Evolutionary conservation across 495 filamentous ascomycete genomes (phyloP), one percentile per base, ranked within the genome.

Genomic region (Diplogelasinospora grovesii): DNA sequence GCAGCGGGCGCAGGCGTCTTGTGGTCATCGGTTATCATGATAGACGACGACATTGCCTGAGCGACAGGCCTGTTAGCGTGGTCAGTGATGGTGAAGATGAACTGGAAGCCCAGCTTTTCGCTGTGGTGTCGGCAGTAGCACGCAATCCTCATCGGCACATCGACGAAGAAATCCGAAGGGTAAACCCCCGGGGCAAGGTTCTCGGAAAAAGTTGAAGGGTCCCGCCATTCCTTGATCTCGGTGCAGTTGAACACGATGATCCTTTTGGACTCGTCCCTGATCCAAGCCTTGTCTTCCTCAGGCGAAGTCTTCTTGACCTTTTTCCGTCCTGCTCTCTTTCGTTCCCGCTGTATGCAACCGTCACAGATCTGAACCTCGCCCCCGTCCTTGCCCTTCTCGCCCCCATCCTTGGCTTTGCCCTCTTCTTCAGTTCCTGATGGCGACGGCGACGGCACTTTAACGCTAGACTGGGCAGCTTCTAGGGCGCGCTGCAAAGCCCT

Each of bases 11-110:
- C 48, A 43, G 85, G 81, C 3, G 86, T 89, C 60, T 97, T 97
- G 65, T 97, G 90, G 56, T 97, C 89, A 60, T 97, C 90, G 1
- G 90, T 96, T 51, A 97, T 95, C 73, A 95, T 83, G 40, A 95
- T 92, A 1, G 86, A 82, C 23, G 78, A 75, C 4, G 86, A 88
- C 19, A 95, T 81, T n/a, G 77, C 74, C 53, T 97, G 90, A 14
- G 88, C 83, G 35, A 95, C 61, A 15, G 93, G 62, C 28, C 79
- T 78, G 53, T 77, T 80, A 38, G 73, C 52, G 46, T 81, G 74
- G 65, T 94, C 85, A 53, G 89, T 93, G 37, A 97, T 65, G 2
- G 90, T 96, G 56, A 95, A 92, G 22, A 97, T 93, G 48, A 97
- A 86, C 53, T 86, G 84, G 50, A 94, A 97, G 2, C 90, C 90